Evolutionary conservation across 2,329 filamentous ascomycete genomes (phyloP), one percentile per base, ranked within the genome.

Genomic region (Dichotomopilus funicola): DNA sequence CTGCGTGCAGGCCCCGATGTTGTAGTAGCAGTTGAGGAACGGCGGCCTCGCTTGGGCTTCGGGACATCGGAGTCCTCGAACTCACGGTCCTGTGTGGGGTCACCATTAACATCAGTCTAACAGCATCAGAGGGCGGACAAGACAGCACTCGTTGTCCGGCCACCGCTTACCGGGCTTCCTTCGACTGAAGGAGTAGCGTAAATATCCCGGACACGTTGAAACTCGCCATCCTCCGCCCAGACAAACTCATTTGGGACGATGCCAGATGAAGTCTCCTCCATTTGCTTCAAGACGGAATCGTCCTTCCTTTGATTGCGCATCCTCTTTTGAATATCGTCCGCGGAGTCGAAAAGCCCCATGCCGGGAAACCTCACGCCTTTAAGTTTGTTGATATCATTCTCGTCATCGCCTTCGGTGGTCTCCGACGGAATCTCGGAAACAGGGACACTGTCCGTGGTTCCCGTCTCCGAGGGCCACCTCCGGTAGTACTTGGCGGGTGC

Each of bases 261-360:
- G 2, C 77, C 75, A 60, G 78, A 75, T 0, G 88, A 90, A 13
- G 81, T 82, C 51, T 77, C 69, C 62, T 84, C 78, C 70, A 92
- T 83, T 56, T 81, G 79, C 54, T 81, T 75, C 27, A 90, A 72
- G n/a, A 89, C 83, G 1, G 82, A 85, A n/a, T 75, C 78, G 53
- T 86, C 82, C 68, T 92, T 92, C 64, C 86, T 83, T 70, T 92
- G 88, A 66, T 91, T 91, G 51, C 88, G 78, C 72, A 83, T 88
- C 46, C 85, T 79, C 63, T 83, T 86, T 77, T 88, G 86, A 58
- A 86, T 81, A 12, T 83, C 79, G 4, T 85, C 88, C 4, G 88
- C 88, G 52, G 88, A 83, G 68, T 92, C 88, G 66, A 91, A 91
- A n/a, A 89, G 78, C 52, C 82, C 80, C 88, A 91, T 91, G 13